These are phyloP conservation scores for Pyrenophora seminiperda DNA, from an alignment of 2,329 filamentous ascomycete species.

Conservation along the genomic window DNA sequence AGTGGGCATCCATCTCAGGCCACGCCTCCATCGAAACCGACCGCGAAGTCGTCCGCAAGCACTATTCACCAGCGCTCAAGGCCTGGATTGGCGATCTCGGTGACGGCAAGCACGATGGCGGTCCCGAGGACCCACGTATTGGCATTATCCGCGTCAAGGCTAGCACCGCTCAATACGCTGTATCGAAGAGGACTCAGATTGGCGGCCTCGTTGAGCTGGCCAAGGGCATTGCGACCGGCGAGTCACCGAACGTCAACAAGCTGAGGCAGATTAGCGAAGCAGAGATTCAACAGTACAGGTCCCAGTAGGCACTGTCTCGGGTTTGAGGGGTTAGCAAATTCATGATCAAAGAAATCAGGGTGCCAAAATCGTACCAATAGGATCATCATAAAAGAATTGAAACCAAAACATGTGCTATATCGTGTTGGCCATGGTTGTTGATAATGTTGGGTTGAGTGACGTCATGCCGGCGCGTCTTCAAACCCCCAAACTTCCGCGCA, in stretches of 20 bases:
- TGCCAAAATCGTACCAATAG: background rate
- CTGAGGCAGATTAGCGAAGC: constrained; percentile 71
- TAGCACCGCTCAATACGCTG: constrained; percentile 72
- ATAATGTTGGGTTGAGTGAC: constrained; percentile 9
- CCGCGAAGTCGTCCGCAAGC: constrained; percentile 68
- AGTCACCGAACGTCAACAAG: constrained; percentile 73
- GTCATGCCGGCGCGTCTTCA: constrained; percentile 14
- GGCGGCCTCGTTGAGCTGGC: constrained; percentile 72
- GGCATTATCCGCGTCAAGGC: constrained; percentile 79
- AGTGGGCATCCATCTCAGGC: constrained; percentile 89
- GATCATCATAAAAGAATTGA: background rate
- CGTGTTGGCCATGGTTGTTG: background rate
- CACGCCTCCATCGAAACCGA: constrained; percentile 72
- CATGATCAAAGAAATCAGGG: background rate
- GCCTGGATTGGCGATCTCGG: constrained; percentile 82
- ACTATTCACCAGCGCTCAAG: constrained; percentile 73
- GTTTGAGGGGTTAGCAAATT: background rate
- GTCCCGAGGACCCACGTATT: constrained; percentile 79
- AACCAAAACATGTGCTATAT: background rate
- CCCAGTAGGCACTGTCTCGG: constrained; percentile 27
- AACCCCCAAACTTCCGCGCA: constrained; percentile 7
- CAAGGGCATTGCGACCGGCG: constrained; percentile 74
- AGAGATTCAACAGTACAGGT: constrained; percentile 45
- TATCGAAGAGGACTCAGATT: constrained; percentile 66
- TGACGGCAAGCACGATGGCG: constrained; percentile 82